Evolutionary conservation across 345 rosid species (phyloP).

Genomic region (Lagerstroemia speciosa): DNA sequence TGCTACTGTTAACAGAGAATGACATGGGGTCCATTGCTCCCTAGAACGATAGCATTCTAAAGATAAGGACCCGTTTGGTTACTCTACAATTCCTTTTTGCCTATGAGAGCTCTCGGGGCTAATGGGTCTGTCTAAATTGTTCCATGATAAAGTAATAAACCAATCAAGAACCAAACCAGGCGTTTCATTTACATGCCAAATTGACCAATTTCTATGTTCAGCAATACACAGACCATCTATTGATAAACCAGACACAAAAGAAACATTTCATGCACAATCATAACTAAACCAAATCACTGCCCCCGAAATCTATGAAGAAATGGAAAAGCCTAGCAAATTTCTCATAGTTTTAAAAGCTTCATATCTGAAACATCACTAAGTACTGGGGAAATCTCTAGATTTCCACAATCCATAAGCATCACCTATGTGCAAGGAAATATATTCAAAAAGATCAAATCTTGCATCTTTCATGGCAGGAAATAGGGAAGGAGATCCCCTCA

Average conservation of each 20-base stretch:
- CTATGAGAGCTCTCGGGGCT: neutral
- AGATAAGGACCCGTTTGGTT: neutral
- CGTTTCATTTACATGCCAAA: neutral
- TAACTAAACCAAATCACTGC: neutral
- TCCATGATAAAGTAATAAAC: neutral
- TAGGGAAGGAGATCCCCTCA: neutral
- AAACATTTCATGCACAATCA: neutral
- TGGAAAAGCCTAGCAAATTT: neutral
- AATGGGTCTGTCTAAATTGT: no score
- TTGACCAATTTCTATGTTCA: neutral
- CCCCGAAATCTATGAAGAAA: neutral
- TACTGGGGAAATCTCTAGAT: neutral
- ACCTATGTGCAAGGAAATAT: neutral
- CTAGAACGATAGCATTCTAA: neutral
- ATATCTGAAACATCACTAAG: neutral
- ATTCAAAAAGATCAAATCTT: neutral
- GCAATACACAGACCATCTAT: neutral
- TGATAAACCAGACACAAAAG: neutral
- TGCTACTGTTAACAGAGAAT: conserved; percentile 47
- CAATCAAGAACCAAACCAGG: neutral
- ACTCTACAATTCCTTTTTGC: conserved; percentile 11
- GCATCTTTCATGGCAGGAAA: neutral
- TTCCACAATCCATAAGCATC: neutral
- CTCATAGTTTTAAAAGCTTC: neutral
- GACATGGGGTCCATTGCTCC: conserved; percentile 19